Percentiles rank a stretch among this genome's conserved stretches.
These are phyloP conservation scores for Aspergillus ibericus DNA, from an alignment of 2,329 filamentous ascomycete genomes.

Conservation along the genomic window DNA sequence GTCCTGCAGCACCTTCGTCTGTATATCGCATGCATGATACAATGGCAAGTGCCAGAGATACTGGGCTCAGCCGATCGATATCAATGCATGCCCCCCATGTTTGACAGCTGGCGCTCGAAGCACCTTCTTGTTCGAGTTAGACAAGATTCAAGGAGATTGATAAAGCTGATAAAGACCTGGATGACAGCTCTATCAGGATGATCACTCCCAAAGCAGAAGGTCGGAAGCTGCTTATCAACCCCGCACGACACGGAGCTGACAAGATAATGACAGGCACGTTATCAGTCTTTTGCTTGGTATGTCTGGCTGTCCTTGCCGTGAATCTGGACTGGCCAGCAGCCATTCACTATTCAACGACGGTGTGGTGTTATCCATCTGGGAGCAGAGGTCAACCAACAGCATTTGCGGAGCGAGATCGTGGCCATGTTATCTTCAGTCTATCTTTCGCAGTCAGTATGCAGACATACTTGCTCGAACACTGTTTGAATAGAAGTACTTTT, in stretches of 20 bases:
- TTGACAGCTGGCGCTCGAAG: not conserved
- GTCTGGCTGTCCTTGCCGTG: not conserved
- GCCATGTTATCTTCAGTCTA: not conserved
- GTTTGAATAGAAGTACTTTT: too few species aligned
- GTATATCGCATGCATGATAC: not conserved
- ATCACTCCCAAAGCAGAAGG: constrained; percentile 4
- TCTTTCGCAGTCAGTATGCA: too few species aligned
- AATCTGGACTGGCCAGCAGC: not conserved
- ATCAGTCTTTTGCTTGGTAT: not conserved
- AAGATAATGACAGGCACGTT: not conserved
- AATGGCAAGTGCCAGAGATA: not conserved
- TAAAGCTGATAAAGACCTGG: not conserved
- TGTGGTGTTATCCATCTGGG: not conserved
- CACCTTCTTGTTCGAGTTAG: not conserved
- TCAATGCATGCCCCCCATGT: not conserved
- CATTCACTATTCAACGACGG: not conserved
- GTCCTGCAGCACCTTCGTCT: not conserved
- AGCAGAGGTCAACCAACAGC: not conserved
- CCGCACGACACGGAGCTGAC: not conserved
- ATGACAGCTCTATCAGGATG: not conserved
- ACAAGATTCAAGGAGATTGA: not conserved
- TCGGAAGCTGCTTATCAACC: constrained; percentile 7
- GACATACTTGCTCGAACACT: too few species aligned
- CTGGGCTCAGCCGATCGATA: not conserved
- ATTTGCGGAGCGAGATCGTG: not conserved